Base-by-base conservation (phyloP, 2,329 filamentous ascomycete species). In the Venturia pyrina region DNA sequence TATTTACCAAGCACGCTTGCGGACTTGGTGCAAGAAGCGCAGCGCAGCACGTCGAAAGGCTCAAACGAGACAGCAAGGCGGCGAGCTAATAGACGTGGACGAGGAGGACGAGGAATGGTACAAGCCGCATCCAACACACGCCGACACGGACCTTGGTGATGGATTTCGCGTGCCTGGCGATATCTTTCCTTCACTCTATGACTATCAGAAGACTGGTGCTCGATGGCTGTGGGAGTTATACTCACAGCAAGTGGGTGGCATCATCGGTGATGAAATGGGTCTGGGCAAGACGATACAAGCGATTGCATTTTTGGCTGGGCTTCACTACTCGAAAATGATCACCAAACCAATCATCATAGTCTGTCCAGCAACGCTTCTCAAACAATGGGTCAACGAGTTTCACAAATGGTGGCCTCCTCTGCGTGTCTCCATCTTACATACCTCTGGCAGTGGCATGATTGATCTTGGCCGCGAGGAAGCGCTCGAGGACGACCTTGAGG, bases 331-430 rank as follows among this genome's bases (percentile, higher is more conserved):
- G 77, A 90, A 89, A 70, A 90, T 87, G 72, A 83, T 98, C 28
- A 85, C 84, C 28, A 91, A 91, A 67, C 95, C 95, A 0, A 87
- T 96, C 56, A 91, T 99, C 67, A 85, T 99, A 8, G 92, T 99
- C 4, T 93, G 92, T 63, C 95, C 95, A 1, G 93, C 93, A 3
- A 99, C 95, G 0, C 89, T 99, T 32, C 88, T 99, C 79, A 89
- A 91, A 68, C 95, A 99, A 75, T 99, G 95, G 95, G 95, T 97
- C 15, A 96, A 96, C 69, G 95, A 99, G 73, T 98, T 99, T 71
- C 96, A 99, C 77, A 87, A 89, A 15, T 99, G 96, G 96, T 99
- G 96, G 96, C 95, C 95, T n/a, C 89, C 95, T n/a, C 81, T 99
- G 41, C 86, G 96, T 53, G 95, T 99, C 5, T 96, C 93, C 0